Base-by-base conservation (phyloP, 495 filamentous ascomycete genomes). In the Aspergillus carlsbadensis region DNA sequence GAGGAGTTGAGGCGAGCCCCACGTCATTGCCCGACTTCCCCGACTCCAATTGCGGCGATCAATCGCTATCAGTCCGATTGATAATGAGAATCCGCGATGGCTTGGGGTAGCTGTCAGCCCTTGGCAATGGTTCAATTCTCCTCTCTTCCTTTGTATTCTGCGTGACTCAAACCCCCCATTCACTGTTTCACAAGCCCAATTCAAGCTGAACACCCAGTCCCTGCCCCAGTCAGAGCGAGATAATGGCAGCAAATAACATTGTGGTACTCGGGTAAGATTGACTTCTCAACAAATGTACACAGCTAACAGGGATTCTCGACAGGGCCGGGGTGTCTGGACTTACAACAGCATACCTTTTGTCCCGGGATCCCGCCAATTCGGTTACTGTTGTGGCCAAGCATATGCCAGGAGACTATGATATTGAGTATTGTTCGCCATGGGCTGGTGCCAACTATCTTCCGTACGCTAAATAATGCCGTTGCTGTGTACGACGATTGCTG, bases 381-480 rank as follows among this genome's bases (percentile, higher is more conserved):
- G 77, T 98, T 57, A 96, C 92, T 3, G 81, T 98, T 21, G 77
- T 93, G 3, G 90, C 91, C 20, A 97, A 96, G 69, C 92, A 98
- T 64, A 96, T 98, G 95, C 94, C 94, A 0, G 94, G 94, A 34
- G 94, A 98, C 76, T 96, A 96, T 74, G 92, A 97, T 65, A 87
- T 94, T 50, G 92, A 98, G 82, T 98, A 98, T 69, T 86, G 91
- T 3, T 95, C 90, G 15, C 94, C 94, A 0, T 96, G 90, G 88
- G 94, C 94, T 20, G 94, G 95, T 45, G 95, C 94, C 35, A 96
- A 97, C 67, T 92, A 87, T 57, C 63, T 94, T 58, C 94, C 94
- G 90, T 95, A 74, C 33, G 80, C 67, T 31, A 42, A 31, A 21
- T 18, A 29, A 34, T 24, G 14, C 10, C 29, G 15, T 2, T 56